Base-by-base conservation (phyloP, 805 yeast genomes). In the Barnettozyma wickerhamii region DNA sequence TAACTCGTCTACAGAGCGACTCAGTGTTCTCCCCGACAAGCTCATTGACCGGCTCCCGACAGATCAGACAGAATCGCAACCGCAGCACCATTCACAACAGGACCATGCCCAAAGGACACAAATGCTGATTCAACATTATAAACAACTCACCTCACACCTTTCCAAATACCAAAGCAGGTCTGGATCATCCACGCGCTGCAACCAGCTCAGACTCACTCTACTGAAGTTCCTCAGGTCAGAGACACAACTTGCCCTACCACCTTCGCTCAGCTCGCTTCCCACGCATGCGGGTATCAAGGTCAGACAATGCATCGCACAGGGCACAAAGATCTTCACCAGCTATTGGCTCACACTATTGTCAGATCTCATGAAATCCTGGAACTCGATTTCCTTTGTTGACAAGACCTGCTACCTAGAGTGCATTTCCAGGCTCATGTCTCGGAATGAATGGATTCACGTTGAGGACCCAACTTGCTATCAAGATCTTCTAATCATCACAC, bases 401-500 rank as follows among this genome's bases (percentile, higher is more conserved):
- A 41, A 43, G 24, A 56, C 65, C 3, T 62, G 62, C 6, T 45
- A 55, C 5, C 36, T 65, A 28, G 69, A 65, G 38, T 55, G 61
- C 31, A 48, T 64, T 12, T 60, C 65, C 37, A 52, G 63, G 35
- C 46, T 64, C 14, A 46, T 60, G 41, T 45, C 63, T 3, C 45
- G 53, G 26, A 40, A 37, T 27, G 53, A 49, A 21, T 48, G 51
- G 48, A 20, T 52, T 54, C 41, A 72, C 53, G 20, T 24, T 12
- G 28, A 19, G 7, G 50, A 30, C 19, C 21, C 28, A 2, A 20
- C 37, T 14, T 31, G 33, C 51, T 42, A 27, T 23, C 29, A 38
- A 29, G 43, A 42, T 17, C 19, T 45, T 15, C 21, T 45, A 28
- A 29, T 42, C 3, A 7, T 39, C 7, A 45, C 49, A 4, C 12